These are phyloP conservation scores for Nicotiana paniculata DNA, from an alignment of 257 asterid genomes.

Conservation along the genomic window DNA sequence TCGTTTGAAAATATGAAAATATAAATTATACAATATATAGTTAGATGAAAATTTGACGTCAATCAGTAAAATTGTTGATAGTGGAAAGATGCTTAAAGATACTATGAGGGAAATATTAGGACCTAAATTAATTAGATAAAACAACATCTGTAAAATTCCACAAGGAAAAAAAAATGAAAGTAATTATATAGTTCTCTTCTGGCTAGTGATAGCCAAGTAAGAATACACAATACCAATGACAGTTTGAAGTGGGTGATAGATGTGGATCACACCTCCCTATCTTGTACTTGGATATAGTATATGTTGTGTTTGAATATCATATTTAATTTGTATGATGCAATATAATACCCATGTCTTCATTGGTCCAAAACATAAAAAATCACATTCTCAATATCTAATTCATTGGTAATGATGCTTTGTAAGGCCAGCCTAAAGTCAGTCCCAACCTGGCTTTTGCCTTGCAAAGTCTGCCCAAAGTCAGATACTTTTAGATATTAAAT, in stretches of 20 bases:
- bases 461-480: too few relatives aligned
- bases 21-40: neutral
- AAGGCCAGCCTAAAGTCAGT: too few relatives aligned
- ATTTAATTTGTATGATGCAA: neutral
- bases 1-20: neutral
- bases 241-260: neutral
- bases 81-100: neutral
- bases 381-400: neutral
- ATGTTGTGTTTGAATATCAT: neutral
- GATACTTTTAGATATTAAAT: too few relatives aligned
- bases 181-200: neutral
- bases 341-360: neutral
- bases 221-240: constrained; percentile 8
- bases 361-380: neutral
- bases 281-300: neutral
- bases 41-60: neutral
- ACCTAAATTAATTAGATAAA: neutral
- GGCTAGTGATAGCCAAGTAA: constrained; percentile 26
- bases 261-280: constrained; percentile 23
- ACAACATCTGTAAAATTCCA: neutral
- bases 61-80: neutral
- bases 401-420: too few relatives aligned
- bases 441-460: too few relatives aligned
- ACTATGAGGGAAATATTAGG: neutral
- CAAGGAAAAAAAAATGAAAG: neutral